Evolutionary conservation across 139 green algal genomes (phyloP).

Genomic region (Ettlia oleoabundans): DNA sequence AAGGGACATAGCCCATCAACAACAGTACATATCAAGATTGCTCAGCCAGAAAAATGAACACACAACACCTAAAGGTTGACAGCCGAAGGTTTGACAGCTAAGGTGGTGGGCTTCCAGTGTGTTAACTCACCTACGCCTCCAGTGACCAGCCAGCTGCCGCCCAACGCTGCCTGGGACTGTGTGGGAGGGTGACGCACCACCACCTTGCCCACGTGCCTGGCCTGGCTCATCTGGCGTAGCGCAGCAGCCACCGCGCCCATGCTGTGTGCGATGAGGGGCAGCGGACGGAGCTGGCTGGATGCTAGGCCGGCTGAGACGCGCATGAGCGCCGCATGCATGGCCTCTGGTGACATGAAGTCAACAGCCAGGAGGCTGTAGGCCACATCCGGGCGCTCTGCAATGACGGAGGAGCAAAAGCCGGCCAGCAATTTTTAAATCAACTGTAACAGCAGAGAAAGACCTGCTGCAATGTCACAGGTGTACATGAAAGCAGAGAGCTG

Average conservation of each 20-base stretch:
- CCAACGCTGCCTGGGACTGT: neutral
- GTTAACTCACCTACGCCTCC: conserved; percentile 15
- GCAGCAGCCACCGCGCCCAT: conserved; percentile 64
- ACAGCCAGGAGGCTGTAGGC: conserved; percentile 79
- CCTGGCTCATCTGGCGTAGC: conserved; percentile 85
- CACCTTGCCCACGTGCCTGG: conserved; percentile 87
- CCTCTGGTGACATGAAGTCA: conserved; percentile 84
- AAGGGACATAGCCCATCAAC: too few species aligned
- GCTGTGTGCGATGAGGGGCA: conserved; percentile 55
- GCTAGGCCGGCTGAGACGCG: conserved; percentile 44
- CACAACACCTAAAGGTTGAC: too few species aligned
- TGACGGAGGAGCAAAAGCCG: neutral
- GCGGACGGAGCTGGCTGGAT: conserved; percentile 55
- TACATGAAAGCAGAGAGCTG: too few species aligned
- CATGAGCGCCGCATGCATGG: conserved; percentile 54
- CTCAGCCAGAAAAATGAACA: too few species aligned
- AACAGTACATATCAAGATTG: too few species aligned
- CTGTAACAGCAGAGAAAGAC: too few species aligned
- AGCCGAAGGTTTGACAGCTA: neutral
- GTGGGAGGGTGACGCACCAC: conserved; percentile 51
- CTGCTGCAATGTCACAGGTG: too few species aligned
- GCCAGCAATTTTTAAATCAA: neutral
- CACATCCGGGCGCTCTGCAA: conserved; percentile 79
- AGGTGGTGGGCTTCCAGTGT: neutral
- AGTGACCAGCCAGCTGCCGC: conserved; percentile 15